Evolutionary conservation across 2,329 filamentous ascomycete genomes (phyloP), one percentile per base, ranked within the genome.

Genomic region (Diaporthe eres): DNA sequence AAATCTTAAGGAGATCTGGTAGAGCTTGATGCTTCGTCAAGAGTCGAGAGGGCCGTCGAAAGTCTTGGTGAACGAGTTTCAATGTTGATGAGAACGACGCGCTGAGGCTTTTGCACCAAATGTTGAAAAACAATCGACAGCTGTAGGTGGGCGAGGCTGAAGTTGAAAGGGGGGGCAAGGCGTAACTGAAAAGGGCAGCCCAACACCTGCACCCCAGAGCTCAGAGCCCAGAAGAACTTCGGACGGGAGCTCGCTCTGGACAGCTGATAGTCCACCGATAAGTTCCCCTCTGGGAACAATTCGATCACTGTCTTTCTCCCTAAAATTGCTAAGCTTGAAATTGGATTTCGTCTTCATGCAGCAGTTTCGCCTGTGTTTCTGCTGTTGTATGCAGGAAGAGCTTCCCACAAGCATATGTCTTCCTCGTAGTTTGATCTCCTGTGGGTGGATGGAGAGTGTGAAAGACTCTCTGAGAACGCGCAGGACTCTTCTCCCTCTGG

Each of bases 151-250:
- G 17, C 31, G 19, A 68, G 47, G 47, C 47, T 28, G 47, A 2
- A n/a, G n/a, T 4, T 39, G 47, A 53, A 68, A 13, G 51, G 53
- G 37, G 17, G 22, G 37, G 37, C 37, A 39, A 39, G 12, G 37
- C 37, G 37, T 12, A 13, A 39, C 37, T 13, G 37, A 39, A 39
- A 39, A 39, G 37, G 9, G 10, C 7, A 7, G 25, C 17, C 17
- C 61, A 47, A 34, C 0, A 34, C 3, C 13, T 68, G 47, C 31
- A 6, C 65, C 47, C 17, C 13, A 7, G 13, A 37, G 9, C 44
- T 37, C 63, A 68, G 31, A 49, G 37, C 44, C 25, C 63, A 68
- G 31, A 49, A 25, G 51, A 25, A 22, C 31, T 68, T 51, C 63
- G 31, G 65, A 68, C 15, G 31, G 13, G 53, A 39, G 31, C 31